phyloP scores from a whole-genome alignment of 1,139 yeast species.

The Suhomyces chickasaworum region DNA sequence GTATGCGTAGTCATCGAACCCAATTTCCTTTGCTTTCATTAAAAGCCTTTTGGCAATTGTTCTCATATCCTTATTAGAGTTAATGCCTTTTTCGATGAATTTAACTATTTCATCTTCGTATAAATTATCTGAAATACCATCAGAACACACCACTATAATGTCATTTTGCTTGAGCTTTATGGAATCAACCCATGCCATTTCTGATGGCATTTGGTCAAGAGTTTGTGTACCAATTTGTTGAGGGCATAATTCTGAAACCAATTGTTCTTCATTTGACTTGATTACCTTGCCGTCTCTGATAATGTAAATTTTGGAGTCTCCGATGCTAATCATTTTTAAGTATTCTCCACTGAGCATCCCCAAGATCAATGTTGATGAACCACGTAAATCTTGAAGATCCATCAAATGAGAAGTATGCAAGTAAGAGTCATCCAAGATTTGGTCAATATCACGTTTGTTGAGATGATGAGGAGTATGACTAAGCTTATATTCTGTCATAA shows the following conservation, averaged over 20 bases:
- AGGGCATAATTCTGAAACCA: conserved; percentile 52
- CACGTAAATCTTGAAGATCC: conserved; percentile 52
- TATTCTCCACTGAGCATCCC: conserved; percentile 54
- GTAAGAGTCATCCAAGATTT: conserved; percentile 53
- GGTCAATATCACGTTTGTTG: conserved; percentile 46
- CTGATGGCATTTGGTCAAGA: conserved; percentile 46
- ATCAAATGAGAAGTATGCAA: conserved; percentile 54
- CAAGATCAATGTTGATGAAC: conserved; percentile 55
- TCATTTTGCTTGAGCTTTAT: conserved; percentile 44
- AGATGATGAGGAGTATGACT: conserved; percentile 47
- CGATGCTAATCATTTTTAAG: conserved; percentile 54
- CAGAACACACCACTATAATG: conserved; percentile 51
- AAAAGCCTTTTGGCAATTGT: conserved; percentile 44
- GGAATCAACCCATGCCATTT: conserved; percentile 51
- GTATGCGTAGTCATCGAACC: conserved; percentile 55
- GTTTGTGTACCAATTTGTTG: conserved; percentile 60
- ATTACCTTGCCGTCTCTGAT: conserved; percentile 51
- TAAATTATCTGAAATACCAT: conserved; percentile 57
- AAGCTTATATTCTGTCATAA: conserved; percentile 49
- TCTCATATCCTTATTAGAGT: conserved; percentile 33
- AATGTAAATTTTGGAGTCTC: conserved; percentile 55
- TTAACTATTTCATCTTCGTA: conserved; percentile 50
- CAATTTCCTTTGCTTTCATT: conserved; percentile 50
- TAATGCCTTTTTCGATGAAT: conserved; percentile 36
- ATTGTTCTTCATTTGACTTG: conserved; percentile 50